Conservation (phyloP, 1,284 basidiomycete genomes). For the Melampsora americana region DNA sequence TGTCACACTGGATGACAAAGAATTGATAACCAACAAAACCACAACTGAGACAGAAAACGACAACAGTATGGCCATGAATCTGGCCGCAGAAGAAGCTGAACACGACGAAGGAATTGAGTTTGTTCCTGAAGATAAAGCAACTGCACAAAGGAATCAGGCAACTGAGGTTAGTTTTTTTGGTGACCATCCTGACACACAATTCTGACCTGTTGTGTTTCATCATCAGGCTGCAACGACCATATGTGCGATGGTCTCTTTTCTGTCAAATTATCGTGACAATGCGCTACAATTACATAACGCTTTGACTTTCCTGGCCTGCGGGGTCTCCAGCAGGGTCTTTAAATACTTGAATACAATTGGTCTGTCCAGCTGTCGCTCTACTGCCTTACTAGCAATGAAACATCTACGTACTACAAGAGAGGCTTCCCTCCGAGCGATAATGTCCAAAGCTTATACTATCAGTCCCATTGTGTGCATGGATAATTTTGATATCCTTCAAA, state of each 20-base stretch:
- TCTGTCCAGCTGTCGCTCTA: background rate
- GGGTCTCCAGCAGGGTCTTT: slow-evolving; percentile 5
- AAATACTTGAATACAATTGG: slow-evolving; percentile 15
- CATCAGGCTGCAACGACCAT: slow-evolving; percentile 6
- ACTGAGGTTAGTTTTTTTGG: background rate
- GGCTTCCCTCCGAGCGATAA: background rate
- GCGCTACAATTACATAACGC: slow-evolving; percentile 3
- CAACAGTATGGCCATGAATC: too few species aligned
- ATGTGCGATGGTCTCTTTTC: slow-evolving; percentile 21
- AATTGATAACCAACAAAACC: too few species aligned
- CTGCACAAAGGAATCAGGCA: background rate
- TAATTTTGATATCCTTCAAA: slow-evolving; percentile 25
- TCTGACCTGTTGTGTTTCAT: background rate
- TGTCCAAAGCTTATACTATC: background rate
- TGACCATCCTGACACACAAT: too few species aligned
- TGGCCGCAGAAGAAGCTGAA: background rate
- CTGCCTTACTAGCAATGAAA: slow-evolving; percentile 4
- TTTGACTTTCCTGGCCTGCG: slow-evolving; percentile 8
- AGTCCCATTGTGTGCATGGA: slow-evolving; percentile 18
- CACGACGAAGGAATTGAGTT: background rate
- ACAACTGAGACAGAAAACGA: too few species aligned
- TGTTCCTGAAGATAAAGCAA: background rate
- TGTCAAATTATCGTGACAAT: slow-evolving; percentile 4
- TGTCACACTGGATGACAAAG: too few species aligned
- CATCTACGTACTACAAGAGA: background rate